Percentiles rank a stretch among this genome's conserved stretches.
Conservation (phyloP, 352 stramenopile species). For the Phytophthora litchii region DNA sequence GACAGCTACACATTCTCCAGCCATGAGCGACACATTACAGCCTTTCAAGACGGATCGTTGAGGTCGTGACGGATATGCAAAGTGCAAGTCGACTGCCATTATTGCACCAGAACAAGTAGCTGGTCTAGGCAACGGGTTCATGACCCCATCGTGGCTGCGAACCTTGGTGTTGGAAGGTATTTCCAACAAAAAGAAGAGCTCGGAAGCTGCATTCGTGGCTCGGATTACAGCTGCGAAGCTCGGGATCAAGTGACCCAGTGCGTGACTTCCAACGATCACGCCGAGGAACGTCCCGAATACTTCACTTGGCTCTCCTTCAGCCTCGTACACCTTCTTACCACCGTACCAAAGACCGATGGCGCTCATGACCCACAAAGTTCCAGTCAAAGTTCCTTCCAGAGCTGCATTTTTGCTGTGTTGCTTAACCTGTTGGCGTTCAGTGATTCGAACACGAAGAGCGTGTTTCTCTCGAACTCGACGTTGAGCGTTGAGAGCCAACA, state of each 20-base stretch:
- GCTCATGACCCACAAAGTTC: conserved; percentile 32
- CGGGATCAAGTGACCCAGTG: conserved; percentile 26
- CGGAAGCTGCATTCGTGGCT: conserved; percentile 12
- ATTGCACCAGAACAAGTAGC: conserved; percentile 14
- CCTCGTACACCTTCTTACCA: conserved; percentile 31
- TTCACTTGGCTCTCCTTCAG: conserved; percentile 18
- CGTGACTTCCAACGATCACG: conserved; percentile 33
- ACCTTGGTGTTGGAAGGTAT: conserved; percentile 4
- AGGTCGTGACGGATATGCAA: conserved; percentile 25
- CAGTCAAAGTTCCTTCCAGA: conserved; percentile 19
- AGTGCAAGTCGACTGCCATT: conserved; percentile 29
- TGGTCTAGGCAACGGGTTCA: conserved; percentile 19
- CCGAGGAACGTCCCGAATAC: conserved; percentile 24
- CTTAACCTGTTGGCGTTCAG: conserved; percentile 7
- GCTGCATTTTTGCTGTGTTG: conserved; percentile 16
- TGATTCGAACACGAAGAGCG: conserved; percentile 22
- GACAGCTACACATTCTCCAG: conserved; percentile 52
- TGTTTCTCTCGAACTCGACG: conserved; percentile 34
- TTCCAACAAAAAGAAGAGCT: conserved; percentile 29
- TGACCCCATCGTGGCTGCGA: conserved; percentile 1
- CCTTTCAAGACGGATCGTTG: conserved; percentile 29
- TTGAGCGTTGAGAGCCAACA: conserved; percentile 37
- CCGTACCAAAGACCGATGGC: conserved; percentile 37
- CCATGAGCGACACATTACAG: conserved; percentile 34
- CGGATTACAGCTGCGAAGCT: conserved; percentile 11